Evolutionary conservation across 805 yeast genomes (phyloP).

Genomic region (Candida pseudoglaebosa): DNA sequence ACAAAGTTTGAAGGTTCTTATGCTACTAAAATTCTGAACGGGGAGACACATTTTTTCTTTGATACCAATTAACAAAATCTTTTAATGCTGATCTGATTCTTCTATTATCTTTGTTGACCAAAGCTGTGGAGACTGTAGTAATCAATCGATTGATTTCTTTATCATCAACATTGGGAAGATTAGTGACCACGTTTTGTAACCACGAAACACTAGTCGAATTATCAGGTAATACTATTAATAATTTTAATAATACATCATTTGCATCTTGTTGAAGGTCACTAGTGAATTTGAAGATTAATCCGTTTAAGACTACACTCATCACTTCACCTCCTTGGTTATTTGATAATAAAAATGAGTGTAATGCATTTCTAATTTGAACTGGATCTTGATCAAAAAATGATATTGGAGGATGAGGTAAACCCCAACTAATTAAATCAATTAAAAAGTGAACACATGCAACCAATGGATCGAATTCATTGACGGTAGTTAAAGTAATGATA

Average conservation of each 20-base stretch:
- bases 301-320: slow-evolving; percentile 51
- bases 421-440: slow-evolving; percentile 83
- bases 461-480: slow-evolving; percentile 71
- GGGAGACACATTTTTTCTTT: slow-evolving; percentile 61
- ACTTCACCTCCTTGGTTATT: slow-evolving; percentile 56
- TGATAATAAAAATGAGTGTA: slow-evolving; percentile 40
- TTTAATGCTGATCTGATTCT: slow-evolving; percentile 67
- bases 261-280: slow-evolving; percentile 68
- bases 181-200: slow-evolving; percentile 52
- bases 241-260: slow-evolving; percentile 65
- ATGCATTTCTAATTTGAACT: slow-evolving; percentile 43
- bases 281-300: slow-evolving; percentile 69
- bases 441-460: slow-evolving; percentile 68
- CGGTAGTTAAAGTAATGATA: slow-evolving; percentile 42
- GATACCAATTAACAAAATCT: slow-evolving; percentile 81
- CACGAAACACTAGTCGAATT: slow-evolving; percentile 46
- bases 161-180: slow-evolving; percentile 62
- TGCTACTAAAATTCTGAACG: slow-evolving; percentile 22
- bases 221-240: slow-evolving; percentile 48
- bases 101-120: slow-evolving; percentile 66
- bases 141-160: slow-evolving; percentile 67
- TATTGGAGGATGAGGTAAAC: slow-evolving; percentile 74
- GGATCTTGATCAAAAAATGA: slow-evolving; percentile 60
- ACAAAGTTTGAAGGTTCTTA: no score
- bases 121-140: slow-evolving; percentile 52